Evolutionary conservation across 1,139 yeast genomes (phyloP), one percentile per base, ranked within the genome.

Genomic region (Hansenula lynferdii): DNA sequence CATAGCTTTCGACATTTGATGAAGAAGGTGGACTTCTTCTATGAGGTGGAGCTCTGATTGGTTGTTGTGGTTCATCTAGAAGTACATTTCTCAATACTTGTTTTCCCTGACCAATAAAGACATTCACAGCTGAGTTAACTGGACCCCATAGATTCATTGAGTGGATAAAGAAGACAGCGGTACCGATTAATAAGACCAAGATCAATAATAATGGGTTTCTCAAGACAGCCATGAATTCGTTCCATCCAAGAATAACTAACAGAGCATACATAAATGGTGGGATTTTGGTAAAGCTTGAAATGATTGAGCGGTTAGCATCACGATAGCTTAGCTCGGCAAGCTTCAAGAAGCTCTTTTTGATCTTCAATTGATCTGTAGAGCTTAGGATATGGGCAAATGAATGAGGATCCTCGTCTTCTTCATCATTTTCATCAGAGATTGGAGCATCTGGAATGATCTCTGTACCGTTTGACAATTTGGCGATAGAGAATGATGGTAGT

Each of bases 171-270:
- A 83, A 87, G 3, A 74, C 59, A 2, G 77, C 83, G 0, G 84
- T 87, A 1, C 75, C 76, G 2, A 70, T 30, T 3, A 85, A 48
- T 36, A 89, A 54, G 11, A 76, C 47, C 8, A 77, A 53, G 16
- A 87, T 66, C 53, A 89, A 80, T 51, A 83, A 72, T 19, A 85
- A 56, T 22, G 98, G 98, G 58, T 86, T 90, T 46, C 95, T 74
- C 36, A 92, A 56, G 18, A 92, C 77, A 8, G 95, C 84, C 84
- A 89, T 76, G 51, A 92, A 84, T 67, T 94, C 97, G 61, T 90
- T 90, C 97, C 97, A 92, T 12, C 98, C 98, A 24, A 92, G 68
- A 8, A 85, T 78, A 4, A 84, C 61, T 19, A 92, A 67, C 8
- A 92, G 58, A 18, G 79, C 65, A 61, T 86, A 87, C 43, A 92